phyloP scores from a whole-genome alignment of 768 basidiomycete genomes.

The Psilocybe subaeruginosa region DNA sequence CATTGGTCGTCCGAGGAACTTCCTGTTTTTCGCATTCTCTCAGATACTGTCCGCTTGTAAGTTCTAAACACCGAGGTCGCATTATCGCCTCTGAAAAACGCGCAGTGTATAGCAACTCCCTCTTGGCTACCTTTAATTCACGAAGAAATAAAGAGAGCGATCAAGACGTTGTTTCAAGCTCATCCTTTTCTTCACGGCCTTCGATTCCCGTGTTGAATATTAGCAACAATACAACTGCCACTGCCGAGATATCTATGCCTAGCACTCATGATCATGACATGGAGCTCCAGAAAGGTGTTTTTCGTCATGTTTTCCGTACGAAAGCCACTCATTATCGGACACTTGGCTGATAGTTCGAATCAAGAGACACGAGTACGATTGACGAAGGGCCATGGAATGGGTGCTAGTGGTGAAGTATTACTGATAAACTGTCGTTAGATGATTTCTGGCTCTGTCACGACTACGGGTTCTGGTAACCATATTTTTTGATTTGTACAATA shows the following conservation, averaged over 20 bases:
- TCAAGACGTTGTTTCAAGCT: not conserved
- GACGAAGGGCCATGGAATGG: too few relatives aligned
- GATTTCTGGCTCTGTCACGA: too few relatives aligned
- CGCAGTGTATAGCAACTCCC: conserved; percentile 15
- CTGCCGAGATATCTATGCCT: not conserved
- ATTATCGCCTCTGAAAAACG: not conserved
- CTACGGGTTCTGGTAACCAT: too few relatives aligned
- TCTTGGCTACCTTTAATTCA: conserved; percentile 16
- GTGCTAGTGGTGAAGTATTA: too few relatives aligned
- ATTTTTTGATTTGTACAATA: too few relatives aligned
- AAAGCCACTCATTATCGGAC: too few relatives aligned
- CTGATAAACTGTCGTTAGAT: too few relatives aligned
- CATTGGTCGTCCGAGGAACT: conserved; percentile 10
- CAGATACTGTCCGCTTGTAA: conserved; percentile 12
- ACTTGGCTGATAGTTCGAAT: too few relatives aligned
- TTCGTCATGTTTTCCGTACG: not conserved
- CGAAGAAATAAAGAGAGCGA: not conserved
- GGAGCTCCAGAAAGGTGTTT: not conserved
- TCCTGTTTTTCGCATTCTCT: conserved; percentile 14
- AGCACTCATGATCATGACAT: not conserved
- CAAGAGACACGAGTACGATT: too few relatives aligned
- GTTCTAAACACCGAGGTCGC: not conserved
- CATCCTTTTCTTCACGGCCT: not conserved
- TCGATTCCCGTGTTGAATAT: not conserved
- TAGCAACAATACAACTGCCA: not conserved